Base-by-base conservation (phyloP, 306 rosid genomes). In the Crataegus laevigata region DNA sequence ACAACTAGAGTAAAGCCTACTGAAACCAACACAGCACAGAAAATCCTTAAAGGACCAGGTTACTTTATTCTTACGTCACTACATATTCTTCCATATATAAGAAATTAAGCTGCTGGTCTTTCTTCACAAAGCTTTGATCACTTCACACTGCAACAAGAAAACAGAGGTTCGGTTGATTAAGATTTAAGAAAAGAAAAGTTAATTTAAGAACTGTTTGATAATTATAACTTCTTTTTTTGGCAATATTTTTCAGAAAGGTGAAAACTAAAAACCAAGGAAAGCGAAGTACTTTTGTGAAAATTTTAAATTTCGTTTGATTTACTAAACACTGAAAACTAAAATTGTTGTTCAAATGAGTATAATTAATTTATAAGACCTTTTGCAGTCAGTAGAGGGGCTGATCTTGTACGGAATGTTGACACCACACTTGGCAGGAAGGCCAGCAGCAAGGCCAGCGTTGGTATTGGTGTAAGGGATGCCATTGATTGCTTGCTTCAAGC, bases 401-500 rank as follows among this genome's bases (percentile, higher is more conserved):
- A 83, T 66, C 77, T 83, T 75, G 79, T 75, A 83, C 14, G 86
- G 86, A 68, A 83, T 60, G 47, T 72, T 83, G 38, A 81, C 79
- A 0, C 47, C 60, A 25, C 77, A 82, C 64, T 60, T 85, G 61
- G 10, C 34, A 19, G 93, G 91, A 66, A 88, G 82, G 13, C 72
- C 73, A 52, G 88, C 83, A 40, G 89, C 91, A 26, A 69, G 71
- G 38, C 77, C 63, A 10, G 68, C 72, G 22, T 82, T 75, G 72
- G 21, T 22, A 4, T 26, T 72, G 40, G 70, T 22, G 86, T 78
- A 78, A 3, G 38, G 38, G 66, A 86, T 17, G 1, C 83, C 76
- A 24, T 1, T 30, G n/a, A 86, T 55, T n/a, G 84, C 84, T 24
- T 42, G 38, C 79, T 88, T 84, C 64, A 89, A 82, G 82, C 97